phyloP scores from a whole-genome alignment of 2,329 filamentous ascomycete genomes.

The Neofusicoccum kwambonambiense region DNA sequence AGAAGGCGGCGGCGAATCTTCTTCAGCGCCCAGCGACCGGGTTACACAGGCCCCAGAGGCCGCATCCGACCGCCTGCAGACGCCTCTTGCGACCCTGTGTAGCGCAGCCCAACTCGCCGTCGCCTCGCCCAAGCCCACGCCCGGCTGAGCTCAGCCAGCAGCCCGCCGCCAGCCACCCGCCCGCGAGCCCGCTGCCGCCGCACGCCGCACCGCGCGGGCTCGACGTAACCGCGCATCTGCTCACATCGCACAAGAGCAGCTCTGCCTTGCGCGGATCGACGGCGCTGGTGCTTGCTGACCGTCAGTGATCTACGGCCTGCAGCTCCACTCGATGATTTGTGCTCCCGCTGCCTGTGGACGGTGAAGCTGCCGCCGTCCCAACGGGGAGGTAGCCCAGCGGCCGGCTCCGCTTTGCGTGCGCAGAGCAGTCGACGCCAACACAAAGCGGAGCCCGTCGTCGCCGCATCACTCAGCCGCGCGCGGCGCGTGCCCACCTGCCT shows the following conservation, averaged over 20 bases:
- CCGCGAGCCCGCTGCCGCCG: neutral
- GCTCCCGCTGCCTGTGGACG: neutral
- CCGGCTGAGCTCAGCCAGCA: neutral
- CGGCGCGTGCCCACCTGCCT: slow-evolving; percentile 1
- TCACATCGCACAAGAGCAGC: slow-evolving; percentile 1
- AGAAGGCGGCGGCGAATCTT: neutral
- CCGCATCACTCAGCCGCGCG: neutral
- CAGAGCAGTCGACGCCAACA: neutral
- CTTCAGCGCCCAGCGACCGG: slow-evolving; percentile 9
- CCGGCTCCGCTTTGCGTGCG: slow-evolving; percentile 4
- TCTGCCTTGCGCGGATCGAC: neutral
- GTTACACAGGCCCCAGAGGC: neutral
- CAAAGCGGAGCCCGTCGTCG: slow-evolving; percentile 3
- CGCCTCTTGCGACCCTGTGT: neutral
- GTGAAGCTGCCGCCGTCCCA: neutral
- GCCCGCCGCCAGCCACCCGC: neutral
- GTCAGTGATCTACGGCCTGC: slow-evolving; percentile 16
- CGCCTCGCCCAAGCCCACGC: too few relatives aligned
- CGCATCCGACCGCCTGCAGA: neutral
- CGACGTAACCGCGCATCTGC: slow-evolving; percentile 8
- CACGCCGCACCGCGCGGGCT: neutral
- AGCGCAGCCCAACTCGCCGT: too few relatives aligned
- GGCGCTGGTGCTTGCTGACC: slow-evolving; percentile 9
- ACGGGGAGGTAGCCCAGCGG: neutral
- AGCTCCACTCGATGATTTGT: neutral